Percentiles rank a stretch among this genome's conserved stretches.
Conservation (phyloP, 225 moss, liverwort and hornwort species). For the Sphagnum contortum region DNA sequence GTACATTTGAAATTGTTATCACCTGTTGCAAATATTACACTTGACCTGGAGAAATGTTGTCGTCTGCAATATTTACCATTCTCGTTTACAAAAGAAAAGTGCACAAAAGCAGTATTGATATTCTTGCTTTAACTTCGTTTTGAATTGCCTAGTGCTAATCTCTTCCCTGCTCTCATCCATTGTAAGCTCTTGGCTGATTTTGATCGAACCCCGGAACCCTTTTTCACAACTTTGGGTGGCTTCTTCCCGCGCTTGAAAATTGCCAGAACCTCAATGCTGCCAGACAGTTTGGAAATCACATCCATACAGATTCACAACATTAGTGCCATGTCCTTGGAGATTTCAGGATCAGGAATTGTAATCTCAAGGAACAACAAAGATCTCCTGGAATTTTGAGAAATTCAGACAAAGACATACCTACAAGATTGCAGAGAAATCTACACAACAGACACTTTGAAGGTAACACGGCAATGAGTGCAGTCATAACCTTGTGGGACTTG, state of each 20-base stretch:
- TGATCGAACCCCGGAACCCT: constrained; percentile 49
- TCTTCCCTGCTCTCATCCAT: constrained; percentile 37
- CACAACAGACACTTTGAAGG: constrained; percentile 2
- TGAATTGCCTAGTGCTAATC: constrained; percentile 20
- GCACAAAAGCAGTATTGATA: no score
- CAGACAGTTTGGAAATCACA: no score
- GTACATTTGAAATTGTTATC: no score
- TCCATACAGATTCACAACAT: not conserved
- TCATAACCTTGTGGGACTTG: no score
- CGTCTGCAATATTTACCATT: no score
- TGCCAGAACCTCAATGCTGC: constrained; percentile 84
- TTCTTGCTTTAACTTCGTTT: no score
- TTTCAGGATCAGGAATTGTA: not conserved
- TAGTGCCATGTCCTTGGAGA: not conserved
- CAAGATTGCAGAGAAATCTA: not conserved
- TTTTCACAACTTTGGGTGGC: constrained; percentile 26
- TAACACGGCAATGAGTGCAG: no score
- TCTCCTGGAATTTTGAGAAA: no score
- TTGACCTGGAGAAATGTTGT: no score
- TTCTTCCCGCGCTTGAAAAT: constrained; percentile 78
- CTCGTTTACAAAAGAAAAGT: no score
- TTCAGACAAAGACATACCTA: not conserved
- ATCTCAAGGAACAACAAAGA: no score
- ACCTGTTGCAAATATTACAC: no score
- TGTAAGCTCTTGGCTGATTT: constrained; percentile 50